Conservation (phyloP, 352 stramenopile species). For the Globisporangium orthogonon region DNA sequence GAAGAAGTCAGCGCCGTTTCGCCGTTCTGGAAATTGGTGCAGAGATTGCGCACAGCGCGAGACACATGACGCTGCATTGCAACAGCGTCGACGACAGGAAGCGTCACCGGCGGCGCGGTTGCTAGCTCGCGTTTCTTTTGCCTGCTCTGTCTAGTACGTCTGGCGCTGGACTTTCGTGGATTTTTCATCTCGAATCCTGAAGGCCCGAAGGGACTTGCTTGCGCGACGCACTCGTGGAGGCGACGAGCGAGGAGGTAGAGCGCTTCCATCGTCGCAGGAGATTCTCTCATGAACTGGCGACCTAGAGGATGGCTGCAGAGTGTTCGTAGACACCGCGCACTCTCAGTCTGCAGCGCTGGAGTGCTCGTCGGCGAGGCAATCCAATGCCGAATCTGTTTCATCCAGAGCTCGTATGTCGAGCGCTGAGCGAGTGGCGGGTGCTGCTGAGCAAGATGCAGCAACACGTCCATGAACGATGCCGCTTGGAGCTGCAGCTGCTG, state of each 20-base stretch:
- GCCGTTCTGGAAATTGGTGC: conserved; percentile 47
- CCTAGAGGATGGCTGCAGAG: conserved; percentile 42
- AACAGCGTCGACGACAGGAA: conserved; percentile 2
- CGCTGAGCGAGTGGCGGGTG: conserved; percentile 22
- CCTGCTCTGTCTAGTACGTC: neutral
- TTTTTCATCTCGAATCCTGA: neutral
- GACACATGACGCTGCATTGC: conserved; percentile 27
- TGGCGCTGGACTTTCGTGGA: neutral
- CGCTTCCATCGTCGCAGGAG: conserved; percentile 33
- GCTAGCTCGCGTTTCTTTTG: neutral
- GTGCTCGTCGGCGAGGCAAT: conserved; percentile 3
- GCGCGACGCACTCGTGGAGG: conserved; percentile 29
- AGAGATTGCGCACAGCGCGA: conserved; percentile 49
- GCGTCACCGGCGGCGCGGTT: neutral
- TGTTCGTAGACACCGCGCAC: conserved; percentile 43
- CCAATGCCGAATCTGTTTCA: conserved; percentile 54
- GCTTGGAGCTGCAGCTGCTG: conserved; percentile 34
- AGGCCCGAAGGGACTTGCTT: neutral
- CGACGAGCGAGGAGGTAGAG: conserved; percentile 44
- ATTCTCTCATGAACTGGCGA: conserved; percentile 46
- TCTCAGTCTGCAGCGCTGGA: conserved; percentile 27
- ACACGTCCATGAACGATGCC: conserved; percentile 30
- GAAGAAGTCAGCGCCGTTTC: conserved; percentile 31
- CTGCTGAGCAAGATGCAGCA: conserved; percentile 39
- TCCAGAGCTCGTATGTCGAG: conserved; percentile 54